Base-by-base conservation (phyloP, 805 yeast genomes). In the Wickerhamomyces mucosus region DNA sequence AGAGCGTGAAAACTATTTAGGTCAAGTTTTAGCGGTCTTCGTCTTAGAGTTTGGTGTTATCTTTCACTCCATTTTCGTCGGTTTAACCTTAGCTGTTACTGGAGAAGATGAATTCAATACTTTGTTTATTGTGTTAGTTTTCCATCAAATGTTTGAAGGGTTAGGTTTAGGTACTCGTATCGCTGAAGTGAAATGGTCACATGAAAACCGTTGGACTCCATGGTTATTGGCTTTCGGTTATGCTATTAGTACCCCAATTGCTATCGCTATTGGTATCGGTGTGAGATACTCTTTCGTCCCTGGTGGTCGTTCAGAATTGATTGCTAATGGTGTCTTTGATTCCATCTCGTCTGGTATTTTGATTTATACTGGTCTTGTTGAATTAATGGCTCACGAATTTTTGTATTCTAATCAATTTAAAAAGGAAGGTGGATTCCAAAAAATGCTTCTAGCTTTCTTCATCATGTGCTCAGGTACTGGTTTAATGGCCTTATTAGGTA, bases 91-190 rank as follows among this genome's bases (percentile, higher is more conserved):
- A 28, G 82, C 92, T 2, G 80, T 80, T 13, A 63, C 92, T 5
- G 92, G 88, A 29, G n/a, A n/a, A n/a, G 78, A 72, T 3, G 89
- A 79, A 50, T 83, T 82, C 50, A 69, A 62, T 36, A 69, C 82
- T 6, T 59, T 83, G 30, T 82, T 78, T 53, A 67, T 78, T 39
- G 95, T 69, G n/a, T 41, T 69, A 27, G 70, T 76, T 5, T 75
- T 73, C 64, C 86, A 84, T 52, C 95, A 83, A 56, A 64, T 76
- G 63, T 83, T 83, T 49, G 95, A 83, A 58, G 95, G 94, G 30
- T 63, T 84, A 29, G 95, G 94, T 37, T 61, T 84, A 41, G 94
- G 94, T 16, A 69, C 89, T 7, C 71, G 94, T 54, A 63, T 80
- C 22, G 79, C 85, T 2, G 65, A 64, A 19, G 63, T 72, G 1